Percentiles rank a stretch among this genome's conserved stretches.
Conservation (phyloP, 2,329 filamentous ascomycete genomes). For the Orbilia javanica region DNA sequence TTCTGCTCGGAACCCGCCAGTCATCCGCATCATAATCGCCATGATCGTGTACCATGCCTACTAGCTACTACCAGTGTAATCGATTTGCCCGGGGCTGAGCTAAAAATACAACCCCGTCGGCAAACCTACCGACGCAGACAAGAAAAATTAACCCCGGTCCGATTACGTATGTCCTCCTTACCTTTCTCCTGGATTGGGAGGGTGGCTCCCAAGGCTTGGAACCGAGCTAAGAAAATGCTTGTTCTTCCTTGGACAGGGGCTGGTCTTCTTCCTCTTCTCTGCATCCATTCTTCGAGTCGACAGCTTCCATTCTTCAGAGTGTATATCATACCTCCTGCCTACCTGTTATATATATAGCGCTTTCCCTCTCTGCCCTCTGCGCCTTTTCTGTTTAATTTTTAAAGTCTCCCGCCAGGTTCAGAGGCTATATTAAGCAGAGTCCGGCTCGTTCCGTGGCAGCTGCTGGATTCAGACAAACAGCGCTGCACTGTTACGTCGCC, state of each 20-base stretch:
- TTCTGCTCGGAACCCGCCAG: not conserved
- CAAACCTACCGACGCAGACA: not conserved
- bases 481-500: not conserved
- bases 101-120: not conserved
- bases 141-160: not conserved
- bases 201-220: not conserved
- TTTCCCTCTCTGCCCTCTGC: too few species aligned
- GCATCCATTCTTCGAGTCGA: too few species aligned
- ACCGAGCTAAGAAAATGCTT: conserved; percentile 1
- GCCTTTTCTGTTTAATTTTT: not conserved
- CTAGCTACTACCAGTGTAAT: too few species aligned
- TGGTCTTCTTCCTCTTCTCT: not conserved
- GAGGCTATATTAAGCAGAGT: too few species aligned
- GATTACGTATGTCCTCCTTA: not conserved
- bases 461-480: not conserved
- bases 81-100: not conserved
- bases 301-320: not conserved
- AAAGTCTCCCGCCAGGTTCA: too few species aligned
- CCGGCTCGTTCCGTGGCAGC: not conserved
- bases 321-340: not conserved
- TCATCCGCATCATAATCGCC: not conserved
- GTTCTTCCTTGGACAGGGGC: not conserved
- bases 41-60: too few species aligned
- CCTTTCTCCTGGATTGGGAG: not conserved
- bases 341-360: not conserved